Evolutionary conservation across 441 rosid genomes (phyloP).

Genomic region (Gossypium gossypioides): DNA sequence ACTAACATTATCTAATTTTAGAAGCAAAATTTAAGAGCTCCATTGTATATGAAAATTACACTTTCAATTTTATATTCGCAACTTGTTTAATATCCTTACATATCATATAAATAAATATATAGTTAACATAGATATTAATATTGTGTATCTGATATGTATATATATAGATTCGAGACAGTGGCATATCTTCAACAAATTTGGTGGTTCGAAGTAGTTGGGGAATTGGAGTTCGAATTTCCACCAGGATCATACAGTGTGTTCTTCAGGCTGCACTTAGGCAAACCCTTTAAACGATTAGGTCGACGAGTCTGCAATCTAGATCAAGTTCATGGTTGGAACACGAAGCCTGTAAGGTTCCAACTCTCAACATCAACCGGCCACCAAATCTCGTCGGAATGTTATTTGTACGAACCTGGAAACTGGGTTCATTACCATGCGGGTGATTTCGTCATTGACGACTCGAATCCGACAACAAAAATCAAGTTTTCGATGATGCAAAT

Average conservation of each 20-base stretch:
- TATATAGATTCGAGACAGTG: constrained; percentile 45
- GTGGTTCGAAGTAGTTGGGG: constrained; percentile 88
- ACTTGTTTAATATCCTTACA: too few relatives aligned
- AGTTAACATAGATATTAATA: not conserved
- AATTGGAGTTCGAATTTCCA: constrained; percentile 56
- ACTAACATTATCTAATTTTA: not conserved
- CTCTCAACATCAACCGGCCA: constrained; percentile 65
- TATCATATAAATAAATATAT: too few relatives aligned
- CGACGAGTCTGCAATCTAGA: constrained; percentile 44
- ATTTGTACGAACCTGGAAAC: constrained; percentile 34
- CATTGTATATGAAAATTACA: not conserved
- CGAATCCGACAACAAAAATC: constrained; percentile 26
- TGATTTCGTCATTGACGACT: constrained; percentile 35
- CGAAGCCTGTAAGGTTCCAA: constrained; percentile 62
- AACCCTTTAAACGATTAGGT: constrained; percentile 44
- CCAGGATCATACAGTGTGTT: constrained; percentile 48
- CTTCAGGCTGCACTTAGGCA: constrained; percentile 66
- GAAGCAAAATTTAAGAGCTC: not conserved
- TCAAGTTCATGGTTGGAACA: constrained; percentile 78
- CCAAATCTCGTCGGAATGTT: constrained; percentile 36
- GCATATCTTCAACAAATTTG: constrained; percentile 84
- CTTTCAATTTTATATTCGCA: not conserved
- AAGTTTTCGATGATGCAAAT: constrained; percentile 76
- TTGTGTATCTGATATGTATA: not conserved
- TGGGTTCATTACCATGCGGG: constrained; percentile 59